Percentiles rank a stretch among this genome's conserved stretches.
These are phyloP conservation scores for Micromonas commoda DNA, from an alignment of 139 green algal species.

Conservation along the genomic window DNA sequence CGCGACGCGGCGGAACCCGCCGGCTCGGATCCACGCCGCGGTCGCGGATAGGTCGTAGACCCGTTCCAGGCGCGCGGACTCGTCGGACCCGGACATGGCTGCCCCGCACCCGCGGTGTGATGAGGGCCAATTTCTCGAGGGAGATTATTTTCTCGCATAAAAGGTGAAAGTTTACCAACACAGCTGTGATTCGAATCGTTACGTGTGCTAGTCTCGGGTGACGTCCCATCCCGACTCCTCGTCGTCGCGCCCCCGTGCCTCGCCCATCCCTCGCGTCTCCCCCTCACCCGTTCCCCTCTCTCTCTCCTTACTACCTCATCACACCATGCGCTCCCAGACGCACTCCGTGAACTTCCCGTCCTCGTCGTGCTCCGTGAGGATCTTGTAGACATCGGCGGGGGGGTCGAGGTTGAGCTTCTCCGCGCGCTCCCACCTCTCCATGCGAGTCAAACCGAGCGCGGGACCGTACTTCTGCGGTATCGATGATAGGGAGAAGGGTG, in stretches of 20 bases:
- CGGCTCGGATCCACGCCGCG: not conserved
- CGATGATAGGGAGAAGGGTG: no score
- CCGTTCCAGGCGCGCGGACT: not conserved
- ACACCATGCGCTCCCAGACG: slow-evolving; percentile 3
- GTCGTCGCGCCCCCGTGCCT: not conserved
- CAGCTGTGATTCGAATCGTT: no score
- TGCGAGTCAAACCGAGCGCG: slow-evolving; percentile 39
- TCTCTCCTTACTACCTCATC: no score
- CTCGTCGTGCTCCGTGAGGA: slow-evolving; percentile 15
- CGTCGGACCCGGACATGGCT: no score
- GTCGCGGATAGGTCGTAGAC: not conserved
- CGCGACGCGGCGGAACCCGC: slow-evolving; percentile 10
- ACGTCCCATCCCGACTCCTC: not conserved
- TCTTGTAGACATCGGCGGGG: slow-evolving; percentile 28
- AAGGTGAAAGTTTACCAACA: no score
- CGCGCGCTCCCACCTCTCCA: slow-evolving; percentile 44
- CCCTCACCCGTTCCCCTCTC: not conserved
- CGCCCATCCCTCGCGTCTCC: no score
- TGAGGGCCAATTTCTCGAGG: no score
- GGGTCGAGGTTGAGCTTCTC: slow-evolving; percentile 34
- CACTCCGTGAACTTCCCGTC: not conserved
- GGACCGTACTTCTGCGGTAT: slow-evolving; percentile 45
- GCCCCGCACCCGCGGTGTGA: no score
- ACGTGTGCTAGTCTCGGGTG: no score
- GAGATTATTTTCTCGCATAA: no score